A percentile compares a stretch with the other conserved stretches of the same genome.
Conservation (phyloP, 495 filamentous ascomycete genomes). For the Penicillium cataractarum region DNA sequence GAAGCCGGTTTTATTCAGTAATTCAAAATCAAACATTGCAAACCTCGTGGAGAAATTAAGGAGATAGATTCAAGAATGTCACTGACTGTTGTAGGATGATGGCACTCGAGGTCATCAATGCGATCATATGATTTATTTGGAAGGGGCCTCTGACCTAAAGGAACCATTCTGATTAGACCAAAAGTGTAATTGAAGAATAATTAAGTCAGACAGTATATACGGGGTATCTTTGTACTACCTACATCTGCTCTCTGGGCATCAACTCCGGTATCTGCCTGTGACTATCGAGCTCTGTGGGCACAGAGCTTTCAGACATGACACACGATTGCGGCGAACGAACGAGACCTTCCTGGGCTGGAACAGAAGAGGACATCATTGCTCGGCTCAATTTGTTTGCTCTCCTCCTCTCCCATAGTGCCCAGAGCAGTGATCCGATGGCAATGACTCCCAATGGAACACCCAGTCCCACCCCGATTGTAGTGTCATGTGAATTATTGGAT, state of each 20-base stretch:
- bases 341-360: not conserved
- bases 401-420: slow-evolving; percentile 32
- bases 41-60: not conserved
- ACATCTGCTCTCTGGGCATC: slow-evolving; percentile 14
- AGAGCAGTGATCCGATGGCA: slow-evolving; percentile 34
- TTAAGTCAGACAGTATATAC: not conserved
- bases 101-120: not conserved
- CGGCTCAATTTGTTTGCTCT: slow-evolving; percentile 17
- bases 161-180: not conserved
- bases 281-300: slow-evolving; percentile 17
- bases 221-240: slow-evolving; percentile 2
- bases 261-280: slow-evolving; percentile 12
- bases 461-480: slow-evolving; percentile 34
- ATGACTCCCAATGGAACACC: slow-evolving; percentile 35
- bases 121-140: not conserved
- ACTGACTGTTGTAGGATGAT: not conserved
- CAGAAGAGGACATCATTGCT: slow-evolving; percentile 3
- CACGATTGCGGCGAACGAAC: slow-evolving; percentile 4
- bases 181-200: not conserved
- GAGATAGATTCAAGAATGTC: not conserved
- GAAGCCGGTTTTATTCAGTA: not conserved
- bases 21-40: not conserved
- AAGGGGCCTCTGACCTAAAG: not conserved
- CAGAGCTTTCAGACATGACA: slow-evolving; percentile 5
- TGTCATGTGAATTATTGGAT: slow-evolving; percentile 27